Conservation (phyloP, 805 yeast genomes). For the Pichia insulana region DNA sequence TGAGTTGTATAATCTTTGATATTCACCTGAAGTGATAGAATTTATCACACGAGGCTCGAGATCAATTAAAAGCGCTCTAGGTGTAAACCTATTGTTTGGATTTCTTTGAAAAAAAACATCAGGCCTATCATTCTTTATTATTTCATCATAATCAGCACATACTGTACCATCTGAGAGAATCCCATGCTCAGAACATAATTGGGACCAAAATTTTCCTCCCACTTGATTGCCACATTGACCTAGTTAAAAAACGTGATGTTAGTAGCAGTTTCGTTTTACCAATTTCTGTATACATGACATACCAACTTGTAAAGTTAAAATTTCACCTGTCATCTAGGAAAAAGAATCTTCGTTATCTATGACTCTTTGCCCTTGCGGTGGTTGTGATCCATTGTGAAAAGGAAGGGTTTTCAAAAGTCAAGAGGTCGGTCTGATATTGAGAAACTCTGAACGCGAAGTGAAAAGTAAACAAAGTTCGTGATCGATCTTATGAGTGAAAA, state of each 20-base stretch:
- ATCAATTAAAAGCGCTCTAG: slow-evolving; percentile 79
- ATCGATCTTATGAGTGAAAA: no score
- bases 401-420: no score
- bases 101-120: slow-evolving; percentile 75
- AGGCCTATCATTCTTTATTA: slow-evolving; percentile 57
- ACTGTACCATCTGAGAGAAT: slow-evolving; percentile 33
- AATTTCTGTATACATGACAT: slow-evolving; percentile 13
- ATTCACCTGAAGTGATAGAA: slow-evolving; percentile 32
- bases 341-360: not conserved
- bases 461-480: no score
- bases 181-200: slow-evolving; percentile 80
- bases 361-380: not conserved
- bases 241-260: slow-evolving; percentile 1
- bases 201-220: slow-evolving; percentile 89
- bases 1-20: slow-evolving; percentile 59
- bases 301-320: slow-evolving; percentile 60
- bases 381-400: no score
- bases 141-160: slow-evolving; percentile 16
- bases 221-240: slow-evolving; percentile 98
- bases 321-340: slow-evolving; percentile 47
- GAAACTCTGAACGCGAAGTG: no score
- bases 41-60: slow-evolving; percentile 84
- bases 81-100: slow-evolving; percentile 68
- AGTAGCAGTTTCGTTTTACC: not conserved
- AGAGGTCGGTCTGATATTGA: no score